Percentiles rank a stretch among this genome's conserved stretches.
Evolutionary conservation across 2,329 filamentous ascomycete genomes (phyloP).

Genomic region (Sclerotinia sclerotiorum): DNA sequence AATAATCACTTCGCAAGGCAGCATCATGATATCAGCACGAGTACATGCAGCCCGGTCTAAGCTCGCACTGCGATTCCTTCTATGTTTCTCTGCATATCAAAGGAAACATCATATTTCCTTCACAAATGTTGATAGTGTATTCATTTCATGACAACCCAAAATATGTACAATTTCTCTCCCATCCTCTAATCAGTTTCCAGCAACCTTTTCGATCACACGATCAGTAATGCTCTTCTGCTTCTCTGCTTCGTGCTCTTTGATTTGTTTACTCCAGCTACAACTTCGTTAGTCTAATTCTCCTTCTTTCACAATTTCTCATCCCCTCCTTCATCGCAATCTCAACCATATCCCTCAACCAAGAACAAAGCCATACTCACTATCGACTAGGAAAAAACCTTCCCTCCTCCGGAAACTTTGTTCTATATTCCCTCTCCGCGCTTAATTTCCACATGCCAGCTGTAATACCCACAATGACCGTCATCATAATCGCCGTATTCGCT

Average conservation of each 20-base stretch:
- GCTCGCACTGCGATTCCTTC: not conserved
- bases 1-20: not conserved
- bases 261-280: constrained; percentile 68
- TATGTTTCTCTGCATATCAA: not conserved
- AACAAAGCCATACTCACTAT: constrained; percentile 61
- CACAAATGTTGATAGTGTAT: not conserved
- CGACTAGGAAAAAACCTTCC: constrained; percentile 80
- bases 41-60: not conserved
- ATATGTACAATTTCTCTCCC: constrained; percentile 36
- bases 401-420: constrained; percentile 73
- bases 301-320: not conserved
- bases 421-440: constrained; percentile 71
- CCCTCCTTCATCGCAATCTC: not conserved
- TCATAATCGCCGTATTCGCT: constrained; percentile 79
- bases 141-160: constrained; percentile 12
- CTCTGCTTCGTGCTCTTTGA: constrained; percentile 65
- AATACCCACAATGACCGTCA: constrained; percentile 66
- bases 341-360: not conserved
- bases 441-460: constrained; percentile 66
- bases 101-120: not conserved
- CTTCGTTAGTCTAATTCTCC: constrained; percentile 36
- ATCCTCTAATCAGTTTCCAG: not conserved
- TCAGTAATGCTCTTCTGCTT: constrained; percentile 45
- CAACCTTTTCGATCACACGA: constrained; percentile 27
- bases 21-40: not conserved